Base-by-base conservation (phyloP, 2,329 filamentous ascomycete genomes). In the Didymella pomorum region DNA sequence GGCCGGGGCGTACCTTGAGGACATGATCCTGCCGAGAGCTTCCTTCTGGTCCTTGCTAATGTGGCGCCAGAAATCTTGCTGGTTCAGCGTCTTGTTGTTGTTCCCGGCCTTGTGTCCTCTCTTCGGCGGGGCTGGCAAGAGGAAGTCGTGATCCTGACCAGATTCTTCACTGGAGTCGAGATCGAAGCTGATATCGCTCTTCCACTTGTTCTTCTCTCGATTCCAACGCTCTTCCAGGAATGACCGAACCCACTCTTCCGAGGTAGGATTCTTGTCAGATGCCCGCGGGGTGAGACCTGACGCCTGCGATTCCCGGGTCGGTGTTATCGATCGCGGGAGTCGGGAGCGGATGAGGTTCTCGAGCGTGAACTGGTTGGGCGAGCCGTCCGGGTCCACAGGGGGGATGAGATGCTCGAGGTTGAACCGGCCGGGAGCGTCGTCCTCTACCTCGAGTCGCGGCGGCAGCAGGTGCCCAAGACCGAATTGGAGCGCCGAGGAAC, bases 211-310 rank as follows among this genome's bases (percentile, higher is more conserved):
- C 65, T 87, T 86, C 73, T 95, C 91, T 29, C 84, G 86, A 66
- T 87, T 84, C 64, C 83, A 84, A 65, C 89, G 86, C 63, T 86
- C 85, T n/a, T 88, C 85, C n/a, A 91, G 88, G 71, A 93, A 92
- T 61, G 91, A 89, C 60, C 90, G 89, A 65, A 95, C 92, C 91
- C 91, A 94, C 80, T 93, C 90, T 76, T 93, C 89, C 52, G 93
- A 84, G 81, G 72, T 87, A 79, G 71, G 87, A 26, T 66, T 69
- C 45, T 61, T 61, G 21, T 65, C 66, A 26, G 63, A 63, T 14
- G 69, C 66, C 20, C 68, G 71, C 29, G 73, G 69, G 7, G 71
- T 73, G 28, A 60, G 56, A 29, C 64, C 66, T 6, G 69, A 63
- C 23, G 56, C 49, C 23, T 66, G 66, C 4, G 62, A 49, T 29